Base-by-base conservation (phyloP, 108 stramenopile genomes). In the Licmophora abbreviata region DNA sequence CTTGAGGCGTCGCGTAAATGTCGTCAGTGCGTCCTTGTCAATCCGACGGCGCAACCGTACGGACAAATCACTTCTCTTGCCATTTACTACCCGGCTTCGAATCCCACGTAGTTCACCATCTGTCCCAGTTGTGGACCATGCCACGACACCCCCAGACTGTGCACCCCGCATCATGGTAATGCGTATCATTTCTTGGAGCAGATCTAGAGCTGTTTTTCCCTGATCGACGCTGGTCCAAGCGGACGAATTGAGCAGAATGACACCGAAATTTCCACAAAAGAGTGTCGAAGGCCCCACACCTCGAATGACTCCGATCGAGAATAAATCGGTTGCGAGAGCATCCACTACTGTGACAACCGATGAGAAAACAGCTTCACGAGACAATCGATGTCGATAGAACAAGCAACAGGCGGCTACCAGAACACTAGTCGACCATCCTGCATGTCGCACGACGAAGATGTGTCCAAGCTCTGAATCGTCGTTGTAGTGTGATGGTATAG, bases 141-240 rank as follows among this genome's bases (percentile, higher is more conserved):
- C 70, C 32, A 83, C 74, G 9, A 83, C 79, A 32, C 81, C 81
- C 42, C 86, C 86, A 11, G 82, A 79, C 65, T 88, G 87, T 11
- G 87, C 87, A 28, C 87, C 87, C 56, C 87, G 64, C 83, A 89
- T 85, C 87, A 89, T 89, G 31, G 87, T 89, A 7, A 89, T 76
- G 38, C 70, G 54, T 24, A 89, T 57, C 83, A 89, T 83, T 54
- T 80, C 71, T 36, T 85, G 78, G 33, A 89, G 29, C 3, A 82
- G 54, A 54, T 78, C 76, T 55, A 84, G 62, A 14, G 83, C 81
- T 2, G 68, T 45, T 40, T 73, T 43, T n/a, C 80, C 80, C n/a
- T 64, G 55, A 42, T 70, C 72, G 15, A 65, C 47, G 1, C 43
- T n/a, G 1, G 76, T 31, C 87, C 87, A 89, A 0, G 47, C 29